Conservation (phyloP, 345 rosid species). For the Populus simonii region DNA sequence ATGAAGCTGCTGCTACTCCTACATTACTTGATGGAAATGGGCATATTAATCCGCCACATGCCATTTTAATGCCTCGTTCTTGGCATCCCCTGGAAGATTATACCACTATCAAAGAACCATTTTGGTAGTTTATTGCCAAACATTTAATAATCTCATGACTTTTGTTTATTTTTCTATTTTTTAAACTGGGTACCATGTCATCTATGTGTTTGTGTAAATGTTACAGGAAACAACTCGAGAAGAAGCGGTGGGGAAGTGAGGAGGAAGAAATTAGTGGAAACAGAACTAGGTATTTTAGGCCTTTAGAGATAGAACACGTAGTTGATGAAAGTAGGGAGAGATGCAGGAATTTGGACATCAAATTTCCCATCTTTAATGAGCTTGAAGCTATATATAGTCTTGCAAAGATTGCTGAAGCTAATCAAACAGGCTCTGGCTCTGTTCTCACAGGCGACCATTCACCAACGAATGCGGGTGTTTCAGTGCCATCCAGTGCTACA, state of each 20-base stretch:
- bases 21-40: conserved; percentile 16
- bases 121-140: conserved; percentile 31
- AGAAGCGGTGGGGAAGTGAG: conserved; percentile 12
- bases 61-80: conserved; percentile 14
- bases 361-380: conserved; percentile 30
- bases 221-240: conserved; percentile 34
- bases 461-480: conserved; percentile 16
- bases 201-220: conserved; percentile 25
- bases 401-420: conserved; percentile 22
- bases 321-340: conserved; percentile 16
- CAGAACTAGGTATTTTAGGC: neutral
- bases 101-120: conserved; percentile 25
- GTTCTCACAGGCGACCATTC: conserved; percentile 37
- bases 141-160: neutral
- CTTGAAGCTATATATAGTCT: conserved; percentile 43
- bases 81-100: conserved; percentile 42
- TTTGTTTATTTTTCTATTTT: conserved; percentile 13
- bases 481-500: conserved; percentile 6
- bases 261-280: conserved; percentile 12
- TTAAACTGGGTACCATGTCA: neutral
- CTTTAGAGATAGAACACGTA: neutral
- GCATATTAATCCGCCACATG: conserved; percentile 4
- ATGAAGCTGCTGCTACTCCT: conserved; percentile 18
- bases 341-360: conserved; percentile 22
- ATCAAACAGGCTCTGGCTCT: conserved; percentile 40